Base-by-base conservation (phyloP, 495 filamentous ascomycete genomes). In the Penicillium tannophilum region DNA sequence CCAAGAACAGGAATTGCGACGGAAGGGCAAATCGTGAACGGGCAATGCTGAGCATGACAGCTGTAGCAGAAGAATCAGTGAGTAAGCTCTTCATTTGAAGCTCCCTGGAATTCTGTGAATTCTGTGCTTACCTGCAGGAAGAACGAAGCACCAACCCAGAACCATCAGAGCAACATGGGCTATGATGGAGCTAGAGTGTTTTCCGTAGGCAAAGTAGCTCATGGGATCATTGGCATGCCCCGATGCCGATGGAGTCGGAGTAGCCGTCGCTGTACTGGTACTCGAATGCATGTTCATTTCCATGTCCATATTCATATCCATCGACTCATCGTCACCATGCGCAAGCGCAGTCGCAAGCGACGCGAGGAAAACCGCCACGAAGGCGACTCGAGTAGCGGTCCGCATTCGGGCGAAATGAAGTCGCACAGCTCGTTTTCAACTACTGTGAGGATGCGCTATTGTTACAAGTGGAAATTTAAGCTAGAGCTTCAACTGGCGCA, bases 101-200 rank as follows among this genome's bases (percentile, higher is more conserved):
- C 6, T 52, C 44, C 51, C 5, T 20, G 46, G 30, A 12, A 52
- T n/a, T 35, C 7, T 9, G 31, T 35, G 30, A 12, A 52, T n/a
- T 35, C 7, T 9, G 31, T 35, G 72, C 87, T 72, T 79, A 95
- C 92, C 86, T 65, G 88, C 74, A 31, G 94, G 93, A 51, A 98
- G 80, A 52, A 96, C 65, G 49, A 97, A 84, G 48, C 92, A 81
- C 94, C 94, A 98, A 14, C 80, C 85, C 17, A 90, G 35, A 16
- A 87, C 76, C 90, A 96, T 95, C 42, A 96, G 75, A 4, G 72
- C 77, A 45, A 96, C 91, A 68, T 98, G 94, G 31, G 81, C 85
- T 47, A 89, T 77, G 65, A 98, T 89, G 52, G 86, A 75, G 7
- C 81, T 79, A 33, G 79, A 79, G 64, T 91, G 82, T 36, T 89